These are phyloP conservation scores for Leptographium radiaticola DNA, from an alignment of 2,329 filamentous ascomycete genomes.

Conservation along the genomic window DNA sequence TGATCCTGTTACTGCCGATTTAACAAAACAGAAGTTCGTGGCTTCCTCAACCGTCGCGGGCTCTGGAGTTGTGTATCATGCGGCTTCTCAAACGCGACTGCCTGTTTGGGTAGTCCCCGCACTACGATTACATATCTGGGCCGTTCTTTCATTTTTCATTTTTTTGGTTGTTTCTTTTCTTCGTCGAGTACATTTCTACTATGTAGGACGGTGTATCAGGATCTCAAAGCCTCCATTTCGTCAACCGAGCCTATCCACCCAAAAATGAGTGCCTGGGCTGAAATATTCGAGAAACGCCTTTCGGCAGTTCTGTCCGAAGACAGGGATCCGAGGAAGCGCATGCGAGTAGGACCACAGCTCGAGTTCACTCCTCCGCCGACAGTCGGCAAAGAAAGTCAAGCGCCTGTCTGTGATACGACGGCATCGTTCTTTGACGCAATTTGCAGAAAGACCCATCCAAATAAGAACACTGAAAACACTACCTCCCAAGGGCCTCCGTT, in stretches of 20 bases:
- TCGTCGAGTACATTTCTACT: no score
- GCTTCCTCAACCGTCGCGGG: background rate
- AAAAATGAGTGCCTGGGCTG: constrained; percentile 9
- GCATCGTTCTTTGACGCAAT: constrained; percentile 10
- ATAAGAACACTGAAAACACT: background rate
- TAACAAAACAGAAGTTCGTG: background rate
- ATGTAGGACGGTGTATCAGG: no score
- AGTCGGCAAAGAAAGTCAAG: background rate
- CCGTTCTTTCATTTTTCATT: background rate
- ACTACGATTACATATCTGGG: background rate
- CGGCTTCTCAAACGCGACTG: background rate
- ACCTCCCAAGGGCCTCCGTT: background rate
- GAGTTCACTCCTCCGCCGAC: constrained; percentile 8
- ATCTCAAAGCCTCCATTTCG: background rate
- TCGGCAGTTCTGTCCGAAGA: constrained; percentile 3
- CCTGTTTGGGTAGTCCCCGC: background rate
- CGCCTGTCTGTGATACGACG: constrained; percentile 2
- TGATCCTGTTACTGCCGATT: background rate
- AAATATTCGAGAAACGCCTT: constrained; percentile 10
- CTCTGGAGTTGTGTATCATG: background rate
- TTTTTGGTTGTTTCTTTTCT: no score
- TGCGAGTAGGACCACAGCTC: background rate
- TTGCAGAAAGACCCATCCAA: background rate
- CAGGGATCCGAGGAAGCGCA: background rate
- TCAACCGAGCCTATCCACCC: no score